Evolutionary conservation across 2,329 filamentous ascomycete genomes (phyloP).

Genomic region (Ampelomyces quisqualis): DNA sequence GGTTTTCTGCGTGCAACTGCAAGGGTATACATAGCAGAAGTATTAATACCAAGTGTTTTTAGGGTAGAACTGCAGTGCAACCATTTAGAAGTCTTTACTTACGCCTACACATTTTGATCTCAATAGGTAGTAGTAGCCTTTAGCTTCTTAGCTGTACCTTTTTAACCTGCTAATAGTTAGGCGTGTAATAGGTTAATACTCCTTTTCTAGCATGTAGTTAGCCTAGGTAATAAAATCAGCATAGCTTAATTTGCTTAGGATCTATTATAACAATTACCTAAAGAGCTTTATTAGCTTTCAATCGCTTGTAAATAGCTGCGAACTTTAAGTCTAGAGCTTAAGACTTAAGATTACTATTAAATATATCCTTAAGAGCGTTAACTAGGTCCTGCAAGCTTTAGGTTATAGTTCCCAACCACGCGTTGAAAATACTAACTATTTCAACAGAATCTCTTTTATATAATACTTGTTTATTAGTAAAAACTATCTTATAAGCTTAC

Average conservation of each 20-base stretch:
- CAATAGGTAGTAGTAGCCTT: slow-evolving; percentile 8
- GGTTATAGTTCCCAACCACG: background rate
- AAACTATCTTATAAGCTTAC: background rate
- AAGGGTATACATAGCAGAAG: slow-evolving; percentile 4
- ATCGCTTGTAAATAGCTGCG: slow-evolving; percentile 1
- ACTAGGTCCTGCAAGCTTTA: slow-evolving; percentile 6
- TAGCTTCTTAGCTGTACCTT: slow-evolving; percentile 1
- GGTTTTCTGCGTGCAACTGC: slow-evolving; percentile 1
- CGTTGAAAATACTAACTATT: slow-evolving; percentile 1
- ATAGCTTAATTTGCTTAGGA: background rate
- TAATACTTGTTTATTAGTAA: background rate
- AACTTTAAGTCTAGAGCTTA: slow-evolving; percentile 5
- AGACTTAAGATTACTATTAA: slow-evolving; percentile 10
- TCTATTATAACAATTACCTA: slow-evolving; percentile 1
- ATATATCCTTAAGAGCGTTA: slow-evolving; percentile 8
- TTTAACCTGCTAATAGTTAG: slow-evolving; percentile 7
- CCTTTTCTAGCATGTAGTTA: slow-evolving; percentile 3
- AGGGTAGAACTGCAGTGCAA: slow-evolving; percentile 3
- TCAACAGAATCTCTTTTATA: slow-evolving; percentile 2
- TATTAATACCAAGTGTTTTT: background rate
- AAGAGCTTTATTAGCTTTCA: slow-evolving; percentile 4
- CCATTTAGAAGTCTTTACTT: slow-evolving; percentile 8
- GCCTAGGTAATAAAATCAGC: background rate
- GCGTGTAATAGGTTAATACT: slow-evolving; percentile 8
- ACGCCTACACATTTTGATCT: slow-evolving; percentile 1